Percentiles rank a stretch among this genome's conserved stretches.
These are phyloP conservation scores for Dioscorea dumetorum DNA, from an alignment of 106 monocot species.

Conservation along the genomic window DNA sequence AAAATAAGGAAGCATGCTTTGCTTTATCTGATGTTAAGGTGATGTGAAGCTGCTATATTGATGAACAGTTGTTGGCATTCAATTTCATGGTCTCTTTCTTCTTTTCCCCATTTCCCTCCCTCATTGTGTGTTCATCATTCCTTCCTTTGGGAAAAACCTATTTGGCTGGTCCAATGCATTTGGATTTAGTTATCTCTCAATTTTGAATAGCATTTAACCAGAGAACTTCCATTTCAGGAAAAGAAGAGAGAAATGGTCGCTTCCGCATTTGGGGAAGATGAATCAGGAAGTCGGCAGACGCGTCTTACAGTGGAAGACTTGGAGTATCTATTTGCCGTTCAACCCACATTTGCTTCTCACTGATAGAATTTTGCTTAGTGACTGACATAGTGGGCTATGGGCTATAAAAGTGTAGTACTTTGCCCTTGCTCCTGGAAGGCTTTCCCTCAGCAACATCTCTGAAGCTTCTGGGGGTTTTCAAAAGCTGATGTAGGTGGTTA, in stretches of 20 bases:
- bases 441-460: not conserved
- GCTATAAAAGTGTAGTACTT: not conserved
- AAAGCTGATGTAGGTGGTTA: too few species aligned
- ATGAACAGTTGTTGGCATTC: too few species aligned
- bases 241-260: slow-evolving; percentile 92
- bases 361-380: not conserved
- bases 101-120: too few species aligned
- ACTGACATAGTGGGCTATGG: not conserved
- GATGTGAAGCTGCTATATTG: too few species aligned
- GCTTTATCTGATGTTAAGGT: too few species aligned
- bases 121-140: too few species aligned
- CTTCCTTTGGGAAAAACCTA: too few species aligned
- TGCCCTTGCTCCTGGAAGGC: not conserved
- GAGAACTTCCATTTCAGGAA: slow-evolving; percentile 27
- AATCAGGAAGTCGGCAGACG: slow-evolving; percentile 56
- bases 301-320: slow-evolving; percentile 87
- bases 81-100: too few species aligned
- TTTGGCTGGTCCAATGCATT: too few species aligned
- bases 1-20: too few species aligned
- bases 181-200: too few species aligned
- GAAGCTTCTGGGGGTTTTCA: not conserved
- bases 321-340: slow-evolving; percentile 70
- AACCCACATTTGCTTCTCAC: not conserved
- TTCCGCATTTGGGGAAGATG: slow-evolving; percentile 92
- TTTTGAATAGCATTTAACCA: too few species aligned